phyloP scores from a whole-genome alignment of 2,329 filamentous ascomycete species.

The Grosmannia huntii region DNA sequence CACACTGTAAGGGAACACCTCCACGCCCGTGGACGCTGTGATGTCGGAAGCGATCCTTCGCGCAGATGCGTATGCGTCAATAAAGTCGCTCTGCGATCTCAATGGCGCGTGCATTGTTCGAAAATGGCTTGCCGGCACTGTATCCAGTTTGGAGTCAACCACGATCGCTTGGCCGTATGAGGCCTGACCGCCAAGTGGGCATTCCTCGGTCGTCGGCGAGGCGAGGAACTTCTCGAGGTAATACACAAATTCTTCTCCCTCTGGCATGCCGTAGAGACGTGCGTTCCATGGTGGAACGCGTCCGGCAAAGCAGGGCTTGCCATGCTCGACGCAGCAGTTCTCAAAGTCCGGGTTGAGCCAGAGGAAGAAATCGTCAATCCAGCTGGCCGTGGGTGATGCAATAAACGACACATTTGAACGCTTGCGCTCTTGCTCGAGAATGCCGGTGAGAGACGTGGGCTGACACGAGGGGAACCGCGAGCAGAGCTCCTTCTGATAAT shows the following conservation, averaged over 20 bases:
- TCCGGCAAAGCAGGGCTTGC: constrained; percentile 64
- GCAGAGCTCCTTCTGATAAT: constrained; percentile 75
- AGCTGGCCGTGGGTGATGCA: constrained; percentile 76
- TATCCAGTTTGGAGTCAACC: constrained; percentile 52
- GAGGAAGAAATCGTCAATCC: constrained; percentile 92
- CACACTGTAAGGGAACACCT: constrained; percentile 92
- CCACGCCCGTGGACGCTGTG: constrained; percentile 54
- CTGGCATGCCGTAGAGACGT: constrained; percentile 80
- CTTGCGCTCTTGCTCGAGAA: constrained; percentile 89
- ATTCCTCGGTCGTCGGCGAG: constrained; percentile 68
- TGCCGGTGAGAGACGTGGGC: constrained; percentile 69
- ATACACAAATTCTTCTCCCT: constrained; percentile 77
- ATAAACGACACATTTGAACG: constrained; percentile 80
- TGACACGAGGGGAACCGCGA: constrained; percentile 85
- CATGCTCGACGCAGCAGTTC: constrained; percentile 56
- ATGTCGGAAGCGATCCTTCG: constrained; percentile 76
- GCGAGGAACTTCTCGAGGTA: constrained; percentile 77
- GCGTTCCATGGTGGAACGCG: constrained; percentile 79
- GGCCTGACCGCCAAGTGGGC: constrained; percentile 78
- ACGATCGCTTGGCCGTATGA: constrained; percentile 78
- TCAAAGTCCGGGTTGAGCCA: constrained; percentile 88
- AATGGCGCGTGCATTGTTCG: constrained; percentile 79
- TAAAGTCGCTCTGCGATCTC: constrained; percentile 82
- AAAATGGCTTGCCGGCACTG: constrained; percentile 78
- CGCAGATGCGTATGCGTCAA: constrained; percentile 76